Evolutionary conservation across 768 basidiomycete species (phyloP).

Genomic region (Tricholoma sp.): DNA sequence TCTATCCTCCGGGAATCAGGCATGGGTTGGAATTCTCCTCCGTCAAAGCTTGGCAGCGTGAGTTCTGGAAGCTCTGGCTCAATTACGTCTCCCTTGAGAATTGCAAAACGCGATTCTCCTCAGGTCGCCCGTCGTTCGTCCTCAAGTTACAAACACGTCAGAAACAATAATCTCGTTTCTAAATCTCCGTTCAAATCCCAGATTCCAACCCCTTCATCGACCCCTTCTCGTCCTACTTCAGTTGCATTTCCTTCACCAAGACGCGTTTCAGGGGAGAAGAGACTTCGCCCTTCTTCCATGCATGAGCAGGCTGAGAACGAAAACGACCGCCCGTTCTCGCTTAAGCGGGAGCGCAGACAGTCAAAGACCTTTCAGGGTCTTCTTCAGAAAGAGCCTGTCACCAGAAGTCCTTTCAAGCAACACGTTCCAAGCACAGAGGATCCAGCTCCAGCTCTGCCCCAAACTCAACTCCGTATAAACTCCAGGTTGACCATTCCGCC

Average conservation of each 20-base stretch:
- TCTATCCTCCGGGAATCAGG: conserved; percentile 61
- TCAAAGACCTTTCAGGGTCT: conserved; percentile 72
- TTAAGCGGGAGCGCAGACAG: conserved; percentile 70
- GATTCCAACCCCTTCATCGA: conserved; percentile 46
- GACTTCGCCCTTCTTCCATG: conserved; percentile 68
- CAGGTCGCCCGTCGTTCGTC: conserved; percentile 67
- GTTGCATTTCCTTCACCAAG: conserved; percentile 33
- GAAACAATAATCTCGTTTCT: conserved; percentile 72
- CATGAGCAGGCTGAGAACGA: conserved; percentile 61
- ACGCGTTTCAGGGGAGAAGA: conserved; percentile 73
- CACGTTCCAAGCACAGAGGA: conserved; percentile 22
- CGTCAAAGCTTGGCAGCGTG: conserved; percentile 27
- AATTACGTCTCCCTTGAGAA: conserved; percentile 63
- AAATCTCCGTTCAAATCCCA: conserved; percentile 83
- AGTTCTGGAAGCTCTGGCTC: conserved; percentile 29
- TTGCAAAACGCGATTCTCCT: conserved; percentile 63
- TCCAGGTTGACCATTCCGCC: conserved; percentile 10
- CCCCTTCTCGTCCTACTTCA: conserved; percentile 25
- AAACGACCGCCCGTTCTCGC: conserved; percentile 65
- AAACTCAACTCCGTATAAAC: conserved; percentile 17
- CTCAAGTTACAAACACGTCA: conserved; percentile 75
- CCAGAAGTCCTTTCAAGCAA: conserved; percentile 74
- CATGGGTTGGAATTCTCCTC: conserved; percentile 55
- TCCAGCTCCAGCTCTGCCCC: conserved; percentile 15
- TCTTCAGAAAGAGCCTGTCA: conserved; percentile 70